Conservation (phyloP, 139 green algal genomes). For the Tetradesmus obliquus region DNA sequence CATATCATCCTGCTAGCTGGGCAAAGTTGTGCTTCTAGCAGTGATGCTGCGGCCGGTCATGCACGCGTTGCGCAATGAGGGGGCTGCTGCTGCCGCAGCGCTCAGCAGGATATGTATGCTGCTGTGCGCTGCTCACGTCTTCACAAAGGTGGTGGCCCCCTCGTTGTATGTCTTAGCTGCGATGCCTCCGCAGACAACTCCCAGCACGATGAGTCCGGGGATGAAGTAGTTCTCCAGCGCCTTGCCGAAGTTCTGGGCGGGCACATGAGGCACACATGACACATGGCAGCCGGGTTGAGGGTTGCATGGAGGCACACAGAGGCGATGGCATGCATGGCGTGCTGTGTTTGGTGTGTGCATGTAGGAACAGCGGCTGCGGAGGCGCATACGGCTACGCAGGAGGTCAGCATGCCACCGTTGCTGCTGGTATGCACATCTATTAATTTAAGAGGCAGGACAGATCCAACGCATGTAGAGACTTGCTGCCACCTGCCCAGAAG, state of each 20-base stretch:
- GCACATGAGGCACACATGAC: neutral
- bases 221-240: slow-evolving; percentile 60
- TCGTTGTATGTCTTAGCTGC: slow-evolving; percentile 49
- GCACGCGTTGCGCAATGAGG: too few relatives aligned
- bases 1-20: too few relatives aligned
- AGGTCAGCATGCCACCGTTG: too few relatives aligned
- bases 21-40: too few relatives aligned
- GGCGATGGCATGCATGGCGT: neutral
- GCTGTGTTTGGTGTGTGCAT: neutral
- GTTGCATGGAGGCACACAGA: neutral
- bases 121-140: slow-evolving; percentile 29
- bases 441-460: too few relatives aligned
- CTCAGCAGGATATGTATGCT: neutral
- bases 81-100: too few relatives aligned
- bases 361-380: too few relatives aligned
- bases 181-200: slow-evolving; percentile 56
- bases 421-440: too few relatives aligned
- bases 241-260: slow-evolving; percentile 47
- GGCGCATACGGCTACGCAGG: too few relatives aligned
- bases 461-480: too few relatives aligned
- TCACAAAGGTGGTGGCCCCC: slow-evolving; percentile 43
- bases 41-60: too few relatives aligned
- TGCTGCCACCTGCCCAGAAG: too few relatives aligned
- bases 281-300: neutral
- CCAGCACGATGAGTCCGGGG: slow-evolving; percentile 56